These are phyloP conservation scores for Closterium sp. DNA, from an alignment of 139 green algal species.

Conservation along the genomic window DNA sequence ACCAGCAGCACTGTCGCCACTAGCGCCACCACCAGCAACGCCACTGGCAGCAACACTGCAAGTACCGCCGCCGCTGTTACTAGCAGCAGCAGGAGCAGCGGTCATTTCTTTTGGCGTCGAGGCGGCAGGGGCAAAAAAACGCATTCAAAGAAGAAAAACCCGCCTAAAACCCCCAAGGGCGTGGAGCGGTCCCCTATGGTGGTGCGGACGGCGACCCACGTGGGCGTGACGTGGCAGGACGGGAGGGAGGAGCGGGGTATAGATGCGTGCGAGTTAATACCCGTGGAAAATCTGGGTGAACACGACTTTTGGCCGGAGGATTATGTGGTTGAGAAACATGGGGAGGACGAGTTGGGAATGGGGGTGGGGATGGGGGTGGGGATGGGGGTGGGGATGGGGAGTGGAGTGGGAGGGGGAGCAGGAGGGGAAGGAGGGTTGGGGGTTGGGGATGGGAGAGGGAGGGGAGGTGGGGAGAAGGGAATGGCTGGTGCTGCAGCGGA, in stretches of 20 bases:
- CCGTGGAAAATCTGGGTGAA: constrained; percentile 53
- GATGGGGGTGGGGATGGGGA: too few relatives aligned
- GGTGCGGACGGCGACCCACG: constrained; percentile 33
- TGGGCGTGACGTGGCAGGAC: constrained; percentile 61
- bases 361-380: neutral
- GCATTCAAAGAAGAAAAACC: neutral
- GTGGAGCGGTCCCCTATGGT: constrained; percentile 18
- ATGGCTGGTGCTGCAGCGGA: neutral
- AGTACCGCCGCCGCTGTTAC: too few relatives aligned
- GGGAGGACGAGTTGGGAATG: neutral
- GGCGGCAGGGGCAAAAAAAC: neutral
- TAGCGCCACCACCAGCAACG: neutral
- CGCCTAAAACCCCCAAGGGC: neutral
- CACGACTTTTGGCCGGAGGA: constrained; percentile 61
- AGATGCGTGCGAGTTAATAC: constrained; percentile 32
- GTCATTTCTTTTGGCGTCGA: neutral
- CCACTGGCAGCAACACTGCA: neutral
- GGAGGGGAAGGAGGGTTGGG: constrained; percentile 2
- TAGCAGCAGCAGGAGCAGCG: neutral
- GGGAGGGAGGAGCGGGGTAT: constrained; percentile 19
- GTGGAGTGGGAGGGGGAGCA: neutral
- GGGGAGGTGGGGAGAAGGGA: neutral
- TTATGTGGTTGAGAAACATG: constrained; percentile 46
- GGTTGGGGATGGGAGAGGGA: neutral
- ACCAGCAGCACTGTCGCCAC: neutral